phyloP scores from a whole-genome alignment of 2,329 filamentous ascomycete genomes.

The Tolypocladium endophyticum region DNA sequence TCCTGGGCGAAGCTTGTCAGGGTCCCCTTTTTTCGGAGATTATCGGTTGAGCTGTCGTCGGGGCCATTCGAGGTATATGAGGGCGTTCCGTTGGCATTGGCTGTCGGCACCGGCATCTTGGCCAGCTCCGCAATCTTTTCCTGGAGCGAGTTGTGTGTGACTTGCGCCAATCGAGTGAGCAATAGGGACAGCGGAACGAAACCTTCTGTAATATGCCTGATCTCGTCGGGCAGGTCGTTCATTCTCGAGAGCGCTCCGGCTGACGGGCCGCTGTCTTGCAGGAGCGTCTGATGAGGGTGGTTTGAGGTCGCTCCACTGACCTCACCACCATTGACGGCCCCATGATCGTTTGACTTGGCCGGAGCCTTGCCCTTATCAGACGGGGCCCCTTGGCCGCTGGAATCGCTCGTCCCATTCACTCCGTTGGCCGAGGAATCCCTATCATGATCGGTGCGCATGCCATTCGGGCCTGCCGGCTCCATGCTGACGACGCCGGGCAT shows the following conservation, averaged over 20 bases:
- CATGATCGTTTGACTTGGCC: constrained; percentile 4
- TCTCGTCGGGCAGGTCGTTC: constrained; percentile 50
- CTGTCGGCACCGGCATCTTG: constrained; percentile 49
- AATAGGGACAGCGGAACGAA: constrained; percentile 69
- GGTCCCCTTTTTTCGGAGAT: constrained; percentile 63
- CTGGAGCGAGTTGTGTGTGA: constrained; percentile 68
- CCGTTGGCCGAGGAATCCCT: constrained; percentile 35
- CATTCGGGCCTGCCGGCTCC: constrained; percentile 43
- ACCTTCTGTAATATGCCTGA: constrained; percentile 61
- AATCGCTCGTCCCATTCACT: constrained; percentile 25
- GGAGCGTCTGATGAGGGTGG: constrained; percentile 2
- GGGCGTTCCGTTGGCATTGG: constrained; percentile 39
- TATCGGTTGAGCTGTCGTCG: constrained; percentile 53
- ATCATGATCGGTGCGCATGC: constrained; percentile 45
- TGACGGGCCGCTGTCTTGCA: constrained; percentile 3
- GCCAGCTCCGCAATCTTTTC: constrained; percentile 62
- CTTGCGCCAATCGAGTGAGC: constrained; percentile 69
- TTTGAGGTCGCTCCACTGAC: constrained; percentile 7
- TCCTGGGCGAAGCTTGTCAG: constrained; percentile 71
- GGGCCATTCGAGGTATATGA: constrained; percentile 16
- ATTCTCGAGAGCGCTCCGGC: constrained; percentile 20
- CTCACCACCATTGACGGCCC: constrained; percentile 16
- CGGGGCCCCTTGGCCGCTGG: constrained; percentile 11
- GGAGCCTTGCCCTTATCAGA: constrained; percentile 22
- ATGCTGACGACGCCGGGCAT: constrained; percentile 46